Evolutionary conservation across 73 alveolate genomes (phyloP), one percentile per base, ranked within the genome.

Genomic region (Paramecium sonneborni): DNA sequence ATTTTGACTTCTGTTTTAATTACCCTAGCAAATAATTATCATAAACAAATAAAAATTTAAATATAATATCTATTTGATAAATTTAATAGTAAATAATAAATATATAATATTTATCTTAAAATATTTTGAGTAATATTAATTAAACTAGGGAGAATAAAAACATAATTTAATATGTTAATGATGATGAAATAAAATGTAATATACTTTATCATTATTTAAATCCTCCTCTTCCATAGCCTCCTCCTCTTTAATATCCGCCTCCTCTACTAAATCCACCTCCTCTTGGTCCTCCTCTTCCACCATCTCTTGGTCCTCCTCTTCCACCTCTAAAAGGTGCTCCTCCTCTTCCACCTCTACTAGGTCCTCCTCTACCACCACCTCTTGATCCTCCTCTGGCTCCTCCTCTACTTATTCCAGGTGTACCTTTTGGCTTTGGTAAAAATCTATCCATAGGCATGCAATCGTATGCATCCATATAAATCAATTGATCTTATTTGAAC

Each of bases 351-450:
- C 94, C 94, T 86, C 93, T 39, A 8, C 76, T 79, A 46, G 28
- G 24, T 21, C 88, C 93, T 23, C 93, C 93, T 26, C 86, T 41
- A 10, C 85, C 91, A 24, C 94, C 94, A 30, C 88, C 74, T 68
- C 79, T 35, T 26, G 85, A 85, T 46, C 88, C 74, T 14, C 79
- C 85, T 41, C 79, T 23, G 15, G 88, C 79, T 26, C 94, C 91
- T 44, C 94, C 94, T 88, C 94, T 88, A 38, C 85, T 43, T 34
- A 62, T 57, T 69, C 94, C 94, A 11, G 89, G 91, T 28, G 94
- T 85, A 23, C 94, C 94, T 37, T 88, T 88, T 32, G 94, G 94
- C 38, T 23, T 88, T 21, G 94, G 94, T 23, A 88, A 67, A 67
- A 88, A 88, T 88, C 90, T 88, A 23, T 88, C 94, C 72, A 88